Evolutionary conservation across 768 basidiomycete genomes (phyloP).

Genomic region (Russula olivacea): DNA sequence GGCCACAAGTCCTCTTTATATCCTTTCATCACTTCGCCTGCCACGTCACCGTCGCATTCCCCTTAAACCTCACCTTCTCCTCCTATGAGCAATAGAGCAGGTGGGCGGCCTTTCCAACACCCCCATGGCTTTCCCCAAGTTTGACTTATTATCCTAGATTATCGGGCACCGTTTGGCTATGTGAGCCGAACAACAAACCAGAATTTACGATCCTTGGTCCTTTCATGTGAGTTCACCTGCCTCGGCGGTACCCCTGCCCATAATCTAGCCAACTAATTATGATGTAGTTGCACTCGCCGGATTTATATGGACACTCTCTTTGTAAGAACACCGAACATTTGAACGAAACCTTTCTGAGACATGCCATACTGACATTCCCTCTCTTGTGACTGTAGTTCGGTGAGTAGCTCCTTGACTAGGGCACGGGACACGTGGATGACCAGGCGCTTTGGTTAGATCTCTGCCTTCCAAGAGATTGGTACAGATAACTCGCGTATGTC

Average conservation of each 20-base stretch:
- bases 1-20: neutral
- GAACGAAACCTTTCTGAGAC: neutral
- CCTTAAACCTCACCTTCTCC: neutral
- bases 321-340: conserved; percentile 40
- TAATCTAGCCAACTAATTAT: neutral
- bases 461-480: conserved; percentile 51
- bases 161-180: conserved; percentile 54
- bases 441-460: conserved; percentile 39
- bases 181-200: conserved; percentile 40
- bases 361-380: conserved; percentile 28
- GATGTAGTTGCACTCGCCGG: conserved; percentile 38
- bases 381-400: conserved; percentile 26
- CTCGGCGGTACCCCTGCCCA: neutral
- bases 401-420: neutral
- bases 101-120: neutral
- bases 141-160: conserved; percentile 13
- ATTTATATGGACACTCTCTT: conserved; percentile 55
- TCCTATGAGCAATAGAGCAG: conserved; percentile 5
- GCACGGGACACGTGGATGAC: neutral
- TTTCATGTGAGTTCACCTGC: conserved; percentile 30
- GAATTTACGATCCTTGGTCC: conserved; percentile 58
- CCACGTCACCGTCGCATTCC: neutral
- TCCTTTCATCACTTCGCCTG: neutral
- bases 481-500: conserved; percentile 46
- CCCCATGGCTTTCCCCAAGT: neutral